Conservation (phyloP, 352 stramenopile genomes). For the Aphanomyces cochlioides region DNA sequence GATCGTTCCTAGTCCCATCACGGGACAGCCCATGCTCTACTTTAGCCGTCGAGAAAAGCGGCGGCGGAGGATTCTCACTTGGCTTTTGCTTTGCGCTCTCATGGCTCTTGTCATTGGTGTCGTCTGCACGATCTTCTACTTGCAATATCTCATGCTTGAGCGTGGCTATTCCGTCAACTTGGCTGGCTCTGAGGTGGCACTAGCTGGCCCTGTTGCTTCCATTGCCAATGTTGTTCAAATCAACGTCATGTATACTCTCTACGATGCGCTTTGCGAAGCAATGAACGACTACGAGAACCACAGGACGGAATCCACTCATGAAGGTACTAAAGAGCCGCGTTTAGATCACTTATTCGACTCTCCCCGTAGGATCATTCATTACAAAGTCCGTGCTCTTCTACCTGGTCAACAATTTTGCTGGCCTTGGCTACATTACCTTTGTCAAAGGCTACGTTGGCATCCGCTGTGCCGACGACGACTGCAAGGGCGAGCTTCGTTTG, state of each 20-base stretch:
- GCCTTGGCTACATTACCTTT: constrained; percentile 92
- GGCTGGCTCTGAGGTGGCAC: constrained; percentile 49
- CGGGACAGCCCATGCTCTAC: constrained; percentile 62
- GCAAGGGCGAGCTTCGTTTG: constrained; percentile 86
- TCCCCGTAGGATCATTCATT: constrained; percentile 81
- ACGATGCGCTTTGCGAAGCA: constrained; percentile 79
- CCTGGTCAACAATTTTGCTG: constrained; percentile 93
- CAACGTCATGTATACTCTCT: constrained; percentile 84
- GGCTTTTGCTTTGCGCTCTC: constrained; percentile 66
- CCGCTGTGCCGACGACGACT: constrained; percentile 61
- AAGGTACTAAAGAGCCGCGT: constrained; percentile 36
- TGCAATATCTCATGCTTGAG: constrained; percentile 70
- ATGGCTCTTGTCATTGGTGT: constrained; percentile 74
- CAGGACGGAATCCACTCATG: constrained; percentile 78
- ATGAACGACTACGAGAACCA: constrained; percentile 94
- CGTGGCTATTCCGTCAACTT: constrained; percentile 57
- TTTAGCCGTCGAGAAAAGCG: constrained; percentile 64
- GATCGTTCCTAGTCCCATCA: constrained; percentile 66
- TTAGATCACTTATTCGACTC: constrained; percentile 31
- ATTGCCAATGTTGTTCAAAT: constrained; percentile 77
- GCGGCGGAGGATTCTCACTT: constrained; percentile 72
- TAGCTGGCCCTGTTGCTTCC: constrained; percentile 62
- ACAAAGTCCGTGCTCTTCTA: constrained; percentile 92
- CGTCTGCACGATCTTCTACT: constrained; percentile 75
- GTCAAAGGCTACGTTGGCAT: constrained; percentile 69